Evolutionary conservation across 768 basidiomycete species (phyloP).

Genomic region (Naganishia vaughanmartiniae): DNA sequence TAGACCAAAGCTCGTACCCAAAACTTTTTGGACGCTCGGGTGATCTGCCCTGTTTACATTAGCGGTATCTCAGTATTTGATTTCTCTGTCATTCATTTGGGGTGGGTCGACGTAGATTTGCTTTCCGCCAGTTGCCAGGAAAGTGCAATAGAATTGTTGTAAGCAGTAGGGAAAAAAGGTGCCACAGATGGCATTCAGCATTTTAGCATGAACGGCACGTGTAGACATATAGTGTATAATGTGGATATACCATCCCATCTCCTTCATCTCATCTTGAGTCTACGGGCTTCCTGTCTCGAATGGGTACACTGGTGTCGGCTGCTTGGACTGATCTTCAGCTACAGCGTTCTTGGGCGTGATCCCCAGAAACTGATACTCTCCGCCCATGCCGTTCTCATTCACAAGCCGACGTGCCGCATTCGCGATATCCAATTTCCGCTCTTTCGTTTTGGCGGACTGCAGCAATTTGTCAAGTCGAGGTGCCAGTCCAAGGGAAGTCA

Average conservation of each 20-base stretch:
- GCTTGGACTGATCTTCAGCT: neutral
- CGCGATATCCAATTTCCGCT: slow-evolving; percentile 58
- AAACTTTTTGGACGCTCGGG: neutral
- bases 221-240: neutral
- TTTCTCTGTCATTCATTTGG: slow-evolving; percentile 23
- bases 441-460: slow-evolving; percentile 57
- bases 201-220: neutral
- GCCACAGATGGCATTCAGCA: neutral
- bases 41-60: neutral
- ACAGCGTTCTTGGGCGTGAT: slow-evolving; percentile 48
- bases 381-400: slow-evolving; percentile 78
- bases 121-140: neutral
- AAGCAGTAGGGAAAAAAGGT: neutral
- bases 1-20: neutral
- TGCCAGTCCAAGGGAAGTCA: slow-evolving; percentile 71
- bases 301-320: slow-evolving; percentile 4
- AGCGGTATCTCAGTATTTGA: slow-evolving; percentile 21
- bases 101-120: neutral
- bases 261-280: neutral
- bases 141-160: slow-evolving; percentile 17
- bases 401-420: slow-evolving; percentile 69
- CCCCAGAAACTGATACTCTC: slow-evolving; percentile 78
- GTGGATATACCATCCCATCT: slow-evolving; percentile 2
- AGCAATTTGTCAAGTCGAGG: slow-evolving; percentile 66
- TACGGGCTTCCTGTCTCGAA: neutral